Evolutionary conservation across 257 asterid genomes (phyloP), one percentile per base, ranked within the genome.

Genomic region (Nicotiana tomentosiformis): DNA sequence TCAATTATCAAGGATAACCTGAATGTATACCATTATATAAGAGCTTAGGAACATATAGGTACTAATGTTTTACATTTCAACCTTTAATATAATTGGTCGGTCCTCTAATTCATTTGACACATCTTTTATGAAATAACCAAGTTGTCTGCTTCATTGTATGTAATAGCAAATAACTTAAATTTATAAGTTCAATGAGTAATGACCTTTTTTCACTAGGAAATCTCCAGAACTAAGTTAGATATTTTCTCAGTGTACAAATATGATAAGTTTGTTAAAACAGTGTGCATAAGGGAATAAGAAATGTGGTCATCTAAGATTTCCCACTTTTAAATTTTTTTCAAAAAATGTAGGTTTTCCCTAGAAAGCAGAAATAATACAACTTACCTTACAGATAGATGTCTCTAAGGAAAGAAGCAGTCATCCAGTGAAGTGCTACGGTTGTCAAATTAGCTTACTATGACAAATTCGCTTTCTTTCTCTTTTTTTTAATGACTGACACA

Each of bases 1-100:
- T 26, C 79, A 23, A 49, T 46, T 60, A 74, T 74, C 64, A 23
- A 74, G 80, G 80, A 51, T 51, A 74, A 74, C 43, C 43, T 74
- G 79, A 51, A 14, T 14, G 62, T 74, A 72, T 72, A 74, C 46
- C 26, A 74, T 51, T 26, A 74, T 14, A 49, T 51, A 74, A 74
- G 26, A 74, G 51, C 23, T 49, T 23, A 7, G 46, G 43, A 74
- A 15, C 64, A 46, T 12, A 46, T 74, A 51, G 35, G 20, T 12
- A 72, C 20, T 12, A 43, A 8, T 23, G 43, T 20, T 74, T 74
- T n/a, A 46, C 29, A 43, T 1, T 46, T 20, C 23, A 69, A 46
- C 35, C 49, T 23, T 46, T 46, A 46, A 43, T 10, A 70, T 0
- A 7, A 11, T 43, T 70, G 62, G 39, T 49, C 15, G 61, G 14